These are phyloP conservation scores for Crepidotus variabilis DNA, from an alignment of 768 basidiomycete genomes.

Conservation along the genomic window DNA sequence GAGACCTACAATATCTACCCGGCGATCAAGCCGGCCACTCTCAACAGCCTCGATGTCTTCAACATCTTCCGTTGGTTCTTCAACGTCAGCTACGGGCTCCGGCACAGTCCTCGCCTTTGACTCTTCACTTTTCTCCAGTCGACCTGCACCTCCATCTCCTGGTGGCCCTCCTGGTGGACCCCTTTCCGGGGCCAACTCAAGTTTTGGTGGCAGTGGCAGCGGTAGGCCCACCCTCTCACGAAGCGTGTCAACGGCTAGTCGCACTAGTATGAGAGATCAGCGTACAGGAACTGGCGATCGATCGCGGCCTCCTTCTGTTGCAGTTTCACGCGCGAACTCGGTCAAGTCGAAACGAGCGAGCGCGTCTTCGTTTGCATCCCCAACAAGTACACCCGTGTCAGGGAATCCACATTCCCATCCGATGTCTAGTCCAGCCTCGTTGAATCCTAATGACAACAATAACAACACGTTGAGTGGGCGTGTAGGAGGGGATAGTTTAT, in stretches of 20 bases:
- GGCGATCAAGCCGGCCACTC: background rate
- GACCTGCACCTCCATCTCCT: slow-evolving; percentile 62
- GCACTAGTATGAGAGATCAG: background rate
- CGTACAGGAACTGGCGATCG: slow-evolving; percentile 15
- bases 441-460: background rate
- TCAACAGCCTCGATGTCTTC: slow-evolving; percentile 4
- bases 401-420: background rate
- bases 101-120: slow-evolving; percentile 1
- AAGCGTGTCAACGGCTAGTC: background rate
- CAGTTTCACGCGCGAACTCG: slow-evolving; percentile 21
- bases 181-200: slow-evolving; percentile 36
- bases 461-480: slow-evolving; percentile 1
- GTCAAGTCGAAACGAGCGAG: slow-evolving; percentile 7
- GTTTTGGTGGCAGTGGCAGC: slow-evolving; percentile 19
- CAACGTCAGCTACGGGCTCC: slow-evolving; percentile 2
- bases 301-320: slow-evolving; percentile 21
- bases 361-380: background rate
- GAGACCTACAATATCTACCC: background rate
- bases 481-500: background rate
- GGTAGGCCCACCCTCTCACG: slow-evolving; percentile 5
- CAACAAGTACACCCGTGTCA: background rate
- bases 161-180: slow-evolving; percentile 49
- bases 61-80: slow-evolving; percentile 5
- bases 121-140: slow-evolving; percentile 30
- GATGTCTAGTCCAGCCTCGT: background rate